Evolutionary conservation across 2,329 filamentous ascomycete species (phyloP).

Genomic region (Cercospora sesami): DNA sequence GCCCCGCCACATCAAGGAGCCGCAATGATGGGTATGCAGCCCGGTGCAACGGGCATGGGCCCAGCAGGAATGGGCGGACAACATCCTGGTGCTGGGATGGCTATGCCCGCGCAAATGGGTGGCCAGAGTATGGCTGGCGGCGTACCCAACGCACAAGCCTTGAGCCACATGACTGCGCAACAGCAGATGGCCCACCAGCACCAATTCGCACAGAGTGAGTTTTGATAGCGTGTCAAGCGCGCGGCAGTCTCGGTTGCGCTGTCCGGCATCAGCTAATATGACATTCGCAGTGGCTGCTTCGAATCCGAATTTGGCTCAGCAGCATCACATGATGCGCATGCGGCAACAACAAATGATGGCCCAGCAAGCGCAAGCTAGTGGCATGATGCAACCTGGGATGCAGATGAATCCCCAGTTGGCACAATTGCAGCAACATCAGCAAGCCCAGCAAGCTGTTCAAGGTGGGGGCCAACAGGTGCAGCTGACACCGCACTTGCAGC

Average conservation of each 20-base stretch:
- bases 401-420: constrained; percentile 41
- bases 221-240: not conserved
- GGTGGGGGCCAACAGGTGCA: constrained; percentile 28
- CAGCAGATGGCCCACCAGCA: constrained; percentile 52
- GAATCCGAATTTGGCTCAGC: constrained; percentile 34
- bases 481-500: constrained; percentile 32
- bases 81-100: constrained; percentile 38
- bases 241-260: not conserved
- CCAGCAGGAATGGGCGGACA: constrained; percentile 35
- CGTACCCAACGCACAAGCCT: constrained; percentile 64
- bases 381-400: constrained; percentile 31
- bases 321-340: constrained; percentile 43
- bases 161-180: constrained; percentile 70
- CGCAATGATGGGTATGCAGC: constrained; percentile 74
- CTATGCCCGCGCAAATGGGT: constrained; percentile 38
- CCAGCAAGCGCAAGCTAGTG: constrained; percentile 42
- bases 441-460: constrained; percentile 37
- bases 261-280: constrained; percentile 36
- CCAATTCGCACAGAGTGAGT: constrained; percentile 39
- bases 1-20: constrained; percentile 67
- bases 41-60: constrained; percentile 60
- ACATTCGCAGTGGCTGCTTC: constrained; percentile 44
- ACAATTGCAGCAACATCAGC: constrained; percentile 43
- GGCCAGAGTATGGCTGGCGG: constrained; percentile 48
- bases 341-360: constrained; percentile 50